phyloP scores from a whole-genome alignment of 768 basidiomycete species.

The Mycena polygramma region DNA sequence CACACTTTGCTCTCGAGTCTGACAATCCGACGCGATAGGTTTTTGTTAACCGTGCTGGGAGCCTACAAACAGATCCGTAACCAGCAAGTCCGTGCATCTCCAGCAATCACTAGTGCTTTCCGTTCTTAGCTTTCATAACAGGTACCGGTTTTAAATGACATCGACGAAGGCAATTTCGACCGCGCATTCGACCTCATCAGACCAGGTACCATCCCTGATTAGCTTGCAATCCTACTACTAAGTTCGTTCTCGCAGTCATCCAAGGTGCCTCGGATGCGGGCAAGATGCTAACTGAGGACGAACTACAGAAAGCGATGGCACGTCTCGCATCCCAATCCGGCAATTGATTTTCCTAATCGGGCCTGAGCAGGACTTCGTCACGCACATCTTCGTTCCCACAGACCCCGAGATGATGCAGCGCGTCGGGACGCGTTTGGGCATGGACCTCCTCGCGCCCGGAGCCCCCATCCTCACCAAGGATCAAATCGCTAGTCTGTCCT shows the following conservation, averaged over 20 bases:
- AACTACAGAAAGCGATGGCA: conserved; percentile 60
- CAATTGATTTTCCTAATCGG: conserved; percentile 5
- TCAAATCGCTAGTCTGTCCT: conserved; percentile 37
- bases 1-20: not conserved
- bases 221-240: not conserved
- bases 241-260: conserved; percentile 54
- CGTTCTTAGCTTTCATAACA: not conserved
- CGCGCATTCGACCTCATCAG: conserved; percentile 53
- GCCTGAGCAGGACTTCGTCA: conserved; percentile 32
- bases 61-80: conserved; percentile 58
- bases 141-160: conserved; percentile 48
- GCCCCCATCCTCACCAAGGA: conserved; percentile 42
- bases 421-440: conserved; percentile 43
- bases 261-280: conserved; percentile 68
- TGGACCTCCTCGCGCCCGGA: conserved; percentile 40
- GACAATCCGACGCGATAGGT: conserved; percentile 39
- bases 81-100: conserved; percentile 39
- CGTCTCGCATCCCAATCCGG: not conserved
- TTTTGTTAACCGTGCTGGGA: conserved; percentile 54
- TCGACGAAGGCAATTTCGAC: conserved; percentile 56
- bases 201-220: conserved; percentile 42
- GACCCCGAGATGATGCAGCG: conserved; percentile 44
- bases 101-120: not conserved
- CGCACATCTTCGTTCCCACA: conserved; percentile 43
- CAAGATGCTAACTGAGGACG: conserved; percentile 58